These are phyloP conservation scores for Pascua sp. DNA, from an alignment of 1,284 basidiomycete species.

Conservation along the genomic window DNA sequence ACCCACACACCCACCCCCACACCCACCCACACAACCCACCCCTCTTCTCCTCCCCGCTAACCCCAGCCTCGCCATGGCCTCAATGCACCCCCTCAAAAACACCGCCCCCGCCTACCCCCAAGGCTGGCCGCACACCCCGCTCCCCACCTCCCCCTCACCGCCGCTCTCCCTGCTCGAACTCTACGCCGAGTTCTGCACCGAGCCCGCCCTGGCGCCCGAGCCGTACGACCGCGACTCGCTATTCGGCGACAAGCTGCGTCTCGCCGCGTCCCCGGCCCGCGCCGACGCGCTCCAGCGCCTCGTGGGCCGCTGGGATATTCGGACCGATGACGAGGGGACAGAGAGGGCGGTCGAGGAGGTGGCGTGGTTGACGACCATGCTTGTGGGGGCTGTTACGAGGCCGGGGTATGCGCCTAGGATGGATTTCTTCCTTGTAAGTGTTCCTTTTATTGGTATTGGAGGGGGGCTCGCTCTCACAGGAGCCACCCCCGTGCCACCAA, in stretches of 20 bases:
- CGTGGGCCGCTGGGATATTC: slow-evolving; percentile 53
- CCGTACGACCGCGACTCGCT: slow-evolving; percentile 58
- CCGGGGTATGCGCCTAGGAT: slow-evolving; percentile 56
- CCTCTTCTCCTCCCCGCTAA: not conserved
- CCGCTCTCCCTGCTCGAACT: slow-evolving; percentile 26
- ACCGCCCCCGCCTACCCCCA: slow-evolving; percentile 60
- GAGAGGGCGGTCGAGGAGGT: slow-evolving; percentile 57
- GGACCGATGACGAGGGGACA: slow-evolving; percentile 48
- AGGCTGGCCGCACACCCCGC: slow-evolving; percentile 21
- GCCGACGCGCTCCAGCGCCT: slow-evolving; percentile 55
- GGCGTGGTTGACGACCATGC: slow-evolving; percentile 56
- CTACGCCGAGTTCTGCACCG: slow-evolving; percentile 25
- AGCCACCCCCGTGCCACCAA: too few relatives aligned
- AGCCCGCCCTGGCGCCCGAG: slow-evolving; percentile 51
- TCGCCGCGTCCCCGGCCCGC: slow-evolving; percentile 51
- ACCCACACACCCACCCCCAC: too few relatives aligned
- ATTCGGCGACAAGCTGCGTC: slow-evolving; percentile 51
- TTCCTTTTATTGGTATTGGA: not conserved
- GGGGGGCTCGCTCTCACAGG: too few relatives aligned
- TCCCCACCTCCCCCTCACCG: not conserved
- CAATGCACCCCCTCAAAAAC: slow-evolving; percentile 97
- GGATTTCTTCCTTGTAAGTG: slow-evolving; percentile 61
- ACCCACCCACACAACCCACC: too few relatives aligned
- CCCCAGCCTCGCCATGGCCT: slow-evolving; percentile 66
- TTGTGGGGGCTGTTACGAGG: slow-evolving; percentile 57